Evolutionary conservation across 75 land plant genomes (phyloP).

Genomic region (Selaginella moellendorffii): DNA sequence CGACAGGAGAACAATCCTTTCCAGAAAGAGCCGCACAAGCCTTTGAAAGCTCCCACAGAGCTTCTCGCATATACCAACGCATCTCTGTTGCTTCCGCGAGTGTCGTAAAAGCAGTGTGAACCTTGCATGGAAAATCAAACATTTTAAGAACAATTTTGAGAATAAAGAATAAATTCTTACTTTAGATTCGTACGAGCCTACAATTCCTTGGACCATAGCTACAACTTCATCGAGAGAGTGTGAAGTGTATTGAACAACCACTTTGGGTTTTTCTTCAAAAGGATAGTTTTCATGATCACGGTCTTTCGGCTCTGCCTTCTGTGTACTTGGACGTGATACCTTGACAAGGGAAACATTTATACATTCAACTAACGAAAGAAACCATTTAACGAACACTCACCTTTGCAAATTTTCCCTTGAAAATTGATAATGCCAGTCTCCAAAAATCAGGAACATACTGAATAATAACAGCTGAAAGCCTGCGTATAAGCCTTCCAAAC

Average conservation of each 20-base stretch:
- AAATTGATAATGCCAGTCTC: constrained; percentile 76
- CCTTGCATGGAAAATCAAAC: background rate
- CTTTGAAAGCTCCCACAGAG: background rate
- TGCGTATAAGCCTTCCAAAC: constrained; percentile 64
- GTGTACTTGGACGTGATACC: background rate
- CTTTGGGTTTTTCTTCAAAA: background rate
- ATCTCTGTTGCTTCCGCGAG: background rate
- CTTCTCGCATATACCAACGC: background rate
- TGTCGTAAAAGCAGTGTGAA: background rate
- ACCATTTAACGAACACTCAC: constrained; percentile 27
- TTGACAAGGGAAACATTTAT: too few relatives aligned
- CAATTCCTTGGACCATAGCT: constrained; percentile 65
- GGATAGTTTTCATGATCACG: background rate
- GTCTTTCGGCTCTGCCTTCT: background rate
- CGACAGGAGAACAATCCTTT: background rate
- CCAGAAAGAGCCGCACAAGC: background rate
- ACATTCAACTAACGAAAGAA: too few relatives aligned
- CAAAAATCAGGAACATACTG: constrained; percentile 83
- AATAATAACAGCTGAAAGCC: constrained; percentile 65
- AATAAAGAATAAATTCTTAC: constrained; percentile 16
- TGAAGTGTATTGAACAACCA: constrained; percentile 22
- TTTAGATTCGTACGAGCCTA: constrained; percentile 62
- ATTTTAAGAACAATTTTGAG: background rate
- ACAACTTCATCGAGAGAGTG: constrained; percentile 90
- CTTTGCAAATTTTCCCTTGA: constrained; percentile 95